Evolutionary conservation across 106 monocot species (phyloP).

Genomic region (Narthecium ossifragum): DNA sequence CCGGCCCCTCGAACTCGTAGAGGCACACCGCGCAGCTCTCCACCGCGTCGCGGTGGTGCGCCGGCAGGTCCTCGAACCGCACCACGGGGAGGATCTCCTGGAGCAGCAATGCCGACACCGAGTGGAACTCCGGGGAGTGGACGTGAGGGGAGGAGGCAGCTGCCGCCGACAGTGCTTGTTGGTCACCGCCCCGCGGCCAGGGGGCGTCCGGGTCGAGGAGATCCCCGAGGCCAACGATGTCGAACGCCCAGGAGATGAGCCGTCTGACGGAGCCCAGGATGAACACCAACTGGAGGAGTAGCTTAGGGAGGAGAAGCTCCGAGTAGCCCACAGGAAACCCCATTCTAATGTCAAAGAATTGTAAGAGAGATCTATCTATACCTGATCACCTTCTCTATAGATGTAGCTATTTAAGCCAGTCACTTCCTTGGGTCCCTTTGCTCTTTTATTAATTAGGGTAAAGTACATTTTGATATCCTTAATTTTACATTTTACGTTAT

Average conservation of each 20-base stretch:
- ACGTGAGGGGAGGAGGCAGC: neutral
- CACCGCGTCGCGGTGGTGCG: neutral
- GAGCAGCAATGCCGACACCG: slow-evolving; percentile 25
- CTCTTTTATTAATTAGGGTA: no score
- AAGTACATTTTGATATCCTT: no score
- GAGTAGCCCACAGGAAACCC: slow-evolving; percentile 61
- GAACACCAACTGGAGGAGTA: slow-evolving; percentile 39
- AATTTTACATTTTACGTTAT: no score
- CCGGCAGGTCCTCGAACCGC: slow-evolving; percentile 2
- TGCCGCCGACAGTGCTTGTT: neutral
- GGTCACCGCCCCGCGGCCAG: neutral
- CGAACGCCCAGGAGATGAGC: slow-evolving; percentile 30
- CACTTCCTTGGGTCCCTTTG: no score
- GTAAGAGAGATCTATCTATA: no score
- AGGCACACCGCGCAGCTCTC: slow-evolving; percentile 44
- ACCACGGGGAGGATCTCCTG: slow-evolving; percentile 17
- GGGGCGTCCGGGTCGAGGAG: slow-evolving; percentile 33
- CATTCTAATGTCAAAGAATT: no score
- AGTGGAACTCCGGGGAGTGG: slow-evolving; percentile 2
- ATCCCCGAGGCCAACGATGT: slow-evolving; percentile 31
- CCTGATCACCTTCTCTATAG: no score
- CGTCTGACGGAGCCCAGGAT: slow-evolving; percentile 45
- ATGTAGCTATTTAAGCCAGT: no score
- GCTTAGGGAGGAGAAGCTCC: slow-evolving; percentile 39
- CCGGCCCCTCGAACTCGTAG: slow-evolving; percentile 28